Conservation (phyloP, 108 stramenopile species). For the Phaeodactylum tricornutum region DNA sequence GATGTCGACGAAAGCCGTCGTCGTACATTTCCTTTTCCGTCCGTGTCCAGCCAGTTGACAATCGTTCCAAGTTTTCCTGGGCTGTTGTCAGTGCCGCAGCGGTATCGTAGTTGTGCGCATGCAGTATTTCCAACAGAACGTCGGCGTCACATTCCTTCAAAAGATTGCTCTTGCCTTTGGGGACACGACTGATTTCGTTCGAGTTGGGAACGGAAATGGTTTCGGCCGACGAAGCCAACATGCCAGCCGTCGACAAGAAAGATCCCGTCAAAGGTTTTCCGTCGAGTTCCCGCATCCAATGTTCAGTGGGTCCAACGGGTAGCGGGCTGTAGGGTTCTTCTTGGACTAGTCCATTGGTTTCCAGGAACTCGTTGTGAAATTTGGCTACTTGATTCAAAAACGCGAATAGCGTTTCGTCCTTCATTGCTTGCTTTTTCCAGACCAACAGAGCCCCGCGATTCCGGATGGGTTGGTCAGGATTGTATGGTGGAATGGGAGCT, state of each 20-base stretch:
- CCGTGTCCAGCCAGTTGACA: constrained; percentile 49
- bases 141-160: constrained; percentile 50
- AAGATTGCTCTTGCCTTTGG: constrained; percentile 10
- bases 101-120: constrained; percentile 32
- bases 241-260: constrained; percentile 23
- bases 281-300: constrained; percentile 7
- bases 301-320: constrained; percentile 17
- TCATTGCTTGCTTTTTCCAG: constrained; percentile 47
- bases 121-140: constrained; percentile 34
- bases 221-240: constrained; percentile 11
- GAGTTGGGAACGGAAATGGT: no score
- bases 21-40: constrained; percentile 59
- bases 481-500: constrained; percentile 39
- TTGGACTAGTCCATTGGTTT: constrained; percentile 16
- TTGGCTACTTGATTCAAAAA: constrained; percentile 34
- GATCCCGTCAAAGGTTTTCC: constrained; percentile 20
- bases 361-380: constrained; percentile 35
- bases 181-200: no score
- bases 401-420: constrained; percentile 20
- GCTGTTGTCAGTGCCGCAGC: constrained; percentile 31
- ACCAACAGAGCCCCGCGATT: constrained; percentile 40
- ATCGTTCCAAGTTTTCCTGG: constrained; percentile 18
- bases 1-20: constrained; percentile 54
- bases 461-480: constrained; percentile 13
- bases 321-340: constrained; percentile 30